Conservation (phyloP, 129 eudicot species). For the Daucus carota region DNA sequence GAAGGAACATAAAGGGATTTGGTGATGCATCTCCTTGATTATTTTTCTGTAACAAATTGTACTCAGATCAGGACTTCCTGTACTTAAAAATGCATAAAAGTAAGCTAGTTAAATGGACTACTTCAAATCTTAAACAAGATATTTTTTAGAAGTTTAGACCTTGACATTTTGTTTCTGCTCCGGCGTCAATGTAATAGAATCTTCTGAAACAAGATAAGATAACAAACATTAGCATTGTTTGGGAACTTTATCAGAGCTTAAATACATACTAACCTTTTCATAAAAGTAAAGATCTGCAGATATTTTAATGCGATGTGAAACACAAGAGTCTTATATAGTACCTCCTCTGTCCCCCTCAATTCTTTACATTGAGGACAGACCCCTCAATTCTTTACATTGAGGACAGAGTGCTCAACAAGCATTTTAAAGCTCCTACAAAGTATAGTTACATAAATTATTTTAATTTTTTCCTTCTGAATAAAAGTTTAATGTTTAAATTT, state of each 20-base stretch:
- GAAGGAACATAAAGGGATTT: slow-evolving; percentile 54
- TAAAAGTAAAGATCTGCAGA: neutral
- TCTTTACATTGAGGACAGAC: too few relatives aligned
- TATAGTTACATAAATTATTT: too few relatives aligned
- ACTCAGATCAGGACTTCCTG: slow-evolving; percentile 17
- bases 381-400: too few relatives aligned
- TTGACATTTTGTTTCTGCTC: slow-evolving; percentile 42
- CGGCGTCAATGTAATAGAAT: slow-evolving; percentile 21
- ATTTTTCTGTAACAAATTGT: slow-evolving; percentile 24
- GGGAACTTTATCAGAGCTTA: neutral
- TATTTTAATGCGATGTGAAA: neutral
- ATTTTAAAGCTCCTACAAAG: too few relatives aligned
- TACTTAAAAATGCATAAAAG: neutral
- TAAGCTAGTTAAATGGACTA: neutral
- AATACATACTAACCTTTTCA: neutral
- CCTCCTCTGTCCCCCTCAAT: too few relatives aligned
- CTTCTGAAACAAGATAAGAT: slow-evolving; percentile 40
- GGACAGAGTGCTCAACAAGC: too few relatives aligned
- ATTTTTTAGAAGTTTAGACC: slow-evolving; percentile 32
- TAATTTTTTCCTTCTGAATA: too few relatives aligned
- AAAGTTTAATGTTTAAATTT: too few relatives aligned
- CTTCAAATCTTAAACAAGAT: slow-evolving; percentile 4
- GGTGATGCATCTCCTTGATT: slow-evolving; percentile 36
- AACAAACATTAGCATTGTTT: slow-evolving; percentile 7
- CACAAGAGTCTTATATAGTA: neutral